Percentiles rank a stretch among this genome's conserved stretches.
Conservation (phyloP, 129 eudicot genomes). For the Flaveria linearis region DNA sequence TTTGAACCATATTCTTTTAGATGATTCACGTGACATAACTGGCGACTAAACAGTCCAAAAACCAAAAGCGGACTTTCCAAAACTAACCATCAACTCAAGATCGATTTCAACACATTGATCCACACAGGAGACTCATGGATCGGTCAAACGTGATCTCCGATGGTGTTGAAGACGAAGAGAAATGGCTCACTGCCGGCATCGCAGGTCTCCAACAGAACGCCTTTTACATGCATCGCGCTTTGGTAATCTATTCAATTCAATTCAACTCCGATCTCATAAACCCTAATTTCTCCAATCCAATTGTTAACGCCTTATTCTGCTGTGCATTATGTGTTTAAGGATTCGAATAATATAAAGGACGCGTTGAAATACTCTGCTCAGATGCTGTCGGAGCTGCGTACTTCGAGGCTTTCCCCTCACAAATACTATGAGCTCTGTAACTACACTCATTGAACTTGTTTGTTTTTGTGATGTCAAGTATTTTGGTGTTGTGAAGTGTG, state of each 20-base stretch:
- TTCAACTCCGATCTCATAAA: conserved; percentile 17
- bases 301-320: not conserved
- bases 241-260: conserved; percentile 41
- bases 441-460: conserved; percentile 22
- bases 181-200: conserved; percentile 89
- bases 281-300: not conserved
- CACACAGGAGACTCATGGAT: conserved; percentile 19
- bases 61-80: conserved; percentile 37
- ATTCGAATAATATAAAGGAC: conserved; percentile 87
- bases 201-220: conserved; percentile 98
- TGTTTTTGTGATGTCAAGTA: conserved; percentile 18
- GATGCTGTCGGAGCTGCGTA: conserved; percentile 99
- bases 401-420: conserved; percentile 93
- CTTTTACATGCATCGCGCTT: conserved; percentile 98
- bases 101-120: conserved; percentile 18
- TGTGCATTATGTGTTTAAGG: conserved; percentile 47
- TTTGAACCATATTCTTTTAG: not conserved
- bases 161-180: conserved; percentile 92
- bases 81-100: conserved; percentile 32
- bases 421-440: conserved; percentile 91
- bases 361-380: conserved; percentile 96
- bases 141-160: conserved; percentile 45
- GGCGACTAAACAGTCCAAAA: conserved; percentile 38
- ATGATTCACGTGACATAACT: conserved; percentile 4
- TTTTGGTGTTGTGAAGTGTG: not conserved